Conservation (phyloP, 1,284 basidiomycete genomes). For the Inonotus hispidus region DNA sequence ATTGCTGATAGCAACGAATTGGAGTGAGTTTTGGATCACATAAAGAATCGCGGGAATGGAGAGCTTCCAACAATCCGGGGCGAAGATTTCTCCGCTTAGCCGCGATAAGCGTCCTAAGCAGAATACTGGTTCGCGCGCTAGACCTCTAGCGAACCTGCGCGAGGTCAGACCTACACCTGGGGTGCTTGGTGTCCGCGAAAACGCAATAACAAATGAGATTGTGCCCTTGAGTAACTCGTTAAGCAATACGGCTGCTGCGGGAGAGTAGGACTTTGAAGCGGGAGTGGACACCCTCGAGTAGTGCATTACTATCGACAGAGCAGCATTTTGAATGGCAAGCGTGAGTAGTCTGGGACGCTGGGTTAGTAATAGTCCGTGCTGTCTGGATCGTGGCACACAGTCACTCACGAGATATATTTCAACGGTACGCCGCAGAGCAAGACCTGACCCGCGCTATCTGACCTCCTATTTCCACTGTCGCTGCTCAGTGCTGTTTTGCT, state of each 20-base stretch:
- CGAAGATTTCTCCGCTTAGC: slow-evolving; percentile 48
- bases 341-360: slow-evolving; percentile 67
- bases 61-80: slow-evolving; percentile 72
- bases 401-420: slow-evolving; percentile 76
- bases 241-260: slow-evolving; percentile 87
- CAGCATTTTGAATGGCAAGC: slow-evolving; percentile 89
- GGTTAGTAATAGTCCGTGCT: background rate
- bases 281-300: slow-evolving; percentile 85
- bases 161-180: slow-evolving; percentile 23
- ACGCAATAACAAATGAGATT: slow-evolving; percentile 76
- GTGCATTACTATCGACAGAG: slow-evolving; percentile 89
- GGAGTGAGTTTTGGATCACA: slow-evolving; percentile 94
- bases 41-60: slow-evolving; percentile 82
- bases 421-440: slow-evolving; percentile 64
- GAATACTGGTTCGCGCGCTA: slow-evolving; percentile 27
- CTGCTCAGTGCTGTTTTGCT: background rate
- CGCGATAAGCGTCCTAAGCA: slow-evolving; percentile 37
- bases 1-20: slow-evolving; percentile 91
- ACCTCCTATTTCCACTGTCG: background rate
- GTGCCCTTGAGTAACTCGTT: slow-evolving; percentile 89
- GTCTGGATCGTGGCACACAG: background rate
- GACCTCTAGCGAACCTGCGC: slow-evolving; percentile 26
- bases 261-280: slow-evolving; percentile 76
- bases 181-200: slow-evolving; percentile 27
- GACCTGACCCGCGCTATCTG: slow-evolving; percentile 31